A percentile compares a stretch with the other conserved stretches of the same genome.
phyloP scores from a whole-genome alignment of 192 early-diverging fungal species.

The Umbelopsis sp. region DNA sequence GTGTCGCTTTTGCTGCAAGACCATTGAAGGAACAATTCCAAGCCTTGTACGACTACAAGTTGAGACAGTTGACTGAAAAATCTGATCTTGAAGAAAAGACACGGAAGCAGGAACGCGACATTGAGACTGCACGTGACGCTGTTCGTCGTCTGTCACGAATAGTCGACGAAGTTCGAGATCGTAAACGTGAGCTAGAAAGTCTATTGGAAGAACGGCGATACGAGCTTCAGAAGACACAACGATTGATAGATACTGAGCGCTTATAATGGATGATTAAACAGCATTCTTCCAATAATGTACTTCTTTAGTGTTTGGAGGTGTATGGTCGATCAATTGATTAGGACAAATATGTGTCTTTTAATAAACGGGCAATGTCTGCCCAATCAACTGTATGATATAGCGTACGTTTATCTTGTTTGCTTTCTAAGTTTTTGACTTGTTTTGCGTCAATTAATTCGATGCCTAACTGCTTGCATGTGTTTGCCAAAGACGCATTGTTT shows the following conservation, averaged over 20 bases:
- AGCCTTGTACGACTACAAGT: constrained; percentile 55
- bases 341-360: background rate
- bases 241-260: constrained; percentile 33
- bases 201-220: constrained; percentile 46
- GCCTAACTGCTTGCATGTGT: background rate
- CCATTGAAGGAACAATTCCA: constrained; percentile 45
- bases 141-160: constrained; percentile 47
- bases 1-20: constrained; percentile 30
- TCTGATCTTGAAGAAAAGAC: constrained; percentile 49
- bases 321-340: background rate
- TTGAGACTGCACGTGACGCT: constrained; percentile 49
- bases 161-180: constrained; percentile 49
- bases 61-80: constrained; percentile 47
- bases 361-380: background rate
- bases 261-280: background rate
- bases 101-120: constrained; percentile 51
- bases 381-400: constrained; percentile 1
- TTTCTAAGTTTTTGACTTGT: background rate
- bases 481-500: constrained; percentile 5
- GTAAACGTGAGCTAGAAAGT: constrained; percentile 49
- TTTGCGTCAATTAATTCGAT: background rate
- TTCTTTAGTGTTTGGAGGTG: too few relatives aligned
- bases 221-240: constrained; percentile 48
- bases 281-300: too few relatives aligned
- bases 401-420: background rate